phyloP scores from a whole-genome alignment of 163 green algal species.

The Smithsoniella earleae region DNA sequence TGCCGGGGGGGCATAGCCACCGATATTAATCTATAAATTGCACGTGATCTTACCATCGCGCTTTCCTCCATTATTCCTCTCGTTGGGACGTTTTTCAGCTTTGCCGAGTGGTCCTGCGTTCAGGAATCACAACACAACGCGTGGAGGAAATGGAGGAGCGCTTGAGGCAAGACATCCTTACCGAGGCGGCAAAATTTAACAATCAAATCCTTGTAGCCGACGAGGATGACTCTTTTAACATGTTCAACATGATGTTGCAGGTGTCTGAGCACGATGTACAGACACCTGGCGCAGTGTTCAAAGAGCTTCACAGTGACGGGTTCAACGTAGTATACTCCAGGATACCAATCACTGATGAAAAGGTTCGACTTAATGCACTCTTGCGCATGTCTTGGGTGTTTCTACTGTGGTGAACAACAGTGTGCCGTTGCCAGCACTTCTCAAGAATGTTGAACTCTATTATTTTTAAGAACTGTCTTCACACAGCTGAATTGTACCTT shows the following conservation, averaged over 20 bases:
- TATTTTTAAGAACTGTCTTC: too few species aligned
- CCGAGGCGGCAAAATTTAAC: conserved; percentile 57
- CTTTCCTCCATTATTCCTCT: too few species aligned
- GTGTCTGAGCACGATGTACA: conserved; percentile 83
- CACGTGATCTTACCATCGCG: too few species aligned
- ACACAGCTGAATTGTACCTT: too few species aligned
- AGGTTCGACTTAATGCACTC: conserved; percentile 75
- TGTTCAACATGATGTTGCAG: conserved; percentile 69
- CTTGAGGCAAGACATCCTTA: conserved; percentile 81
- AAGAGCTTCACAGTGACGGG: conserved; percentile 49
- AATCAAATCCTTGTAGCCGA: conserved; percentile 75
- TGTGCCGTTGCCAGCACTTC: too few species aligned
- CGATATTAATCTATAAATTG: too few species aligned
- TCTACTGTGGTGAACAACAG: too few species aligned
- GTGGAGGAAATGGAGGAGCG: conserved; percentile 89
- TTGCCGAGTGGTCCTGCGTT: too few species aligned
- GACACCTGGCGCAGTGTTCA: conserved; percentile 82
- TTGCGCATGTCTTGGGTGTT: too few species aligned
- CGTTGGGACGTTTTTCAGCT: too few species aligned
- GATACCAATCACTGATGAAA: conserved; percentile 91
- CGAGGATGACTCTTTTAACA: conserved; percentile 77
- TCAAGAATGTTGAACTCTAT: too few species aligned
- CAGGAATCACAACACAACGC: conserved; percentile 35
- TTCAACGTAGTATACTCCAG: conserved; percentile 74
- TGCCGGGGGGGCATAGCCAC: background rate